Evolutionary conservation across 169 alveolate species (phyloP), one percentile per base, ranked within the genome.

Genomic region (Amoebophrya sp.): DNA sequence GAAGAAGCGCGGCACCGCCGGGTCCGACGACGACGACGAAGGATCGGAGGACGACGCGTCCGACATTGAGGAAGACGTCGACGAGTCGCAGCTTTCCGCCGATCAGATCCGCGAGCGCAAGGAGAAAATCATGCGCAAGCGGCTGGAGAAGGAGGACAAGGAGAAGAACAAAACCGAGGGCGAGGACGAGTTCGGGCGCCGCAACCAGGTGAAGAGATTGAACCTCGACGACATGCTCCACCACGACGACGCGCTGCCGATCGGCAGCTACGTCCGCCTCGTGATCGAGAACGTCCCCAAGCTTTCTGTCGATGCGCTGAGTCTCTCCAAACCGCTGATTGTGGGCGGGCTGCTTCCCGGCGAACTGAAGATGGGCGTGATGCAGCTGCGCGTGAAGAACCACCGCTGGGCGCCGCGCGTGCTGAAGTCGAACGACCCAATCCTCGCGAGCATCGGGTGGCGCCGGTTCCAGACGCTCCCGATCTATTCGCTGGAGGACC

Each of bases 391-490:
- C 91, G 91, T 92, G 95, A 45, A 96, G 96, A 92, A 97, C n/a
- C 93, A 91, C 87, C 91, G 92, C 92, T 99, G 99, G 99, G 97
- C 96, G 90, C 99, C 99, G 16, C 97, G 97, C 91, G 95, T 99
- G 18, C 94, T 98, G 87, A 99, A 99, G 95, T 96, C 99, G 70
- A 96, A 97, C 91, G 99, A 99, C 92, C 99, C 99, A 5, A 93
- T 99, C 43, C 96, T 98, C 13, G 94, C 98, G 93, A 97, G 99
- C 34, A 96, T 98, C n/a, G 99, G 99, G 0, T 99, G 99, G 99
- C 94, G 99, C 58, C 96, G 99, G 88, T 99, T 98, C 94, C 99
- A 99, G 93, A 96, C 99, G n/a, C 92, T 98, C 29, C 99, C 99
- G 7, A 92, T 97, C 15, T 98, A 94, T 92, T 97, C 99, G 90